Evolutionary conservation across 1,284 basidiomycete genomes (phyloP), one percentile per base, ranked within the genome.

Genomic region (Moniliella sp.): DNA sequence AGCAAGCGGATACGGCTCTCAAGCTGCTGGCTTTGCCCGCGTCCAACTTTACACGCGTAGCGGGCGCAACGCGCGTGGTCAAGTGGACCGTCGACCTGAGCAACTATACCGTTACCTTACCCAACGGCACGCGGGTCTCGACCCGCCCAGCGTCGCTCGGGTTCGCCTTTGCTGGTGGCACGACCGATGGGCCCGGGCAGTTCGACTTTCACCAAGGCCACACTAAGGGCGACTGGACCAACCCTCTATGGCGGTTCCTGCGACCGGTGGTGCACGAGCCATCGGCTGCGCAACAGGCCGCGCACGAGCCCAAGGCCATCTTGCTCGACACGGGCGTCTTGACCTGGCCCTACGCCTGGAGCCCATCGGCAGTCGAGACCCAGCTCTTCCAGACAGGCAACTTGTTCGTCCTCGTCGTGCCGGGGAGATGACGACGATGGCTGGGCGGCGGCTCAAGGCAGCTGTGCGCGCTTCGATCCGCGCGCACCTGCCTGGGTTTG

Each of bases 111-210:
- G 78, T 80, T 56, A 61, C 62, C 10, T 63, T 79, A 12, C 61
- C 67, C 10, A 75, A 79, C 45, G 76, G 77, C 16, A 74, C 71
- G 7, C 65, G 58, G 0, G 74, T 74, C 30, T 65, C 66, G 25
- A 81, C 78, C 0, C 82, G 78, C 53, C 76, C 78, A 5, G 67
- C 77, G 36, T 78, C 78, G 21, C 64, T 80, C 61, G 78, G 76
- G 68, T 57, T 16, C 18, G 10, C n/a, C 15, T 4, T 31, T 31
- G 19, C 5, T 3, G 26, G 11, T 17, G n/a, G 21, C 8, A 7
- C 21, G 21, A 7, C 7, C 8, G n/a, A 23, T 7, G 78, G 79
- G 0, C 78, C 79, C 1, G 78, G 79, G 10, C 72, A 72, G 0
- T 76, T 80, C 42, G 76, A 80, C 53, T 81, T 81, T 46, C 62